These are phyloP conservation scores for Botrytis medusae DNA, from an alignment of 2,329 filamentous ascomycete genomes.

Conservation along the genomic window DNA sequence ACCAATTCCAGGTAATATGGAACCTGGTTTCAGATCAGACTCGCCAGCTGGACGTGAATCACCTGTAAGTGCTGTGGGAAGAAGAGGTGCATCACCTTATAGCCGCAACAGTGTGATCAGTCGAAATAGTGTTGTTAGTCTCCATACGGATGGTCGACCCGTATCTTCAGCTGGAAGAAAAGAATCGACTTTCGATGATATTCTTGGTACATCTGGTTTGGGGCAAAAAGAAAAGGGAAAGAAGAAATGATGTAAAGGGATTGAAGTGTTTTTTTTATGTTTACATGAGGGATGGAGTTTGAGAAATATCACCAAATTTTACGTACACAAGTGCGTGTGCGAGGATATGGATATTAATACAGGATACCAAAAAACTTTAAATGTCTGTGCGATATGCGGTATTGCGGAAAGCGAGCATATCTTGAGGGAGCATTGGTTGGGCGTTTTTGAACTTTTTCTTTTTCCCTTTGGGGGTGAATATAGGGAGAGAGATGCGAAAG, in stretches of 20 bases:
- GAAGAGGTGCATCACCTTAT: constrained; percentile 9
- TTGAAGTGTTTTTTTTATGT: not conserved
- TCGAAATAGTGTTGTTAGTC: not conserved
- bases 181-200: constrained; percentile 49
- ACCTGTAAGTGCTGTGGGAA: constrained; percentile 8
- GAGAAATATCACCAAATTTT: not conserved
- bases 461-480: not conserved
- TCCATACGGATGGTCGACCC: constrained; percentile 1
- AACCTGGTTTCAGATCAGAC: constrained; percentile 10
- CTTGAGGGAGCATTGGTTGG: not conserved
- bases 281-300: constrained; percentile 6
- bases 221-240: constrained; percentile 40
- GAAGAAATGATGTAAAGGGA: constrained; percentile 22
- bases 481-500: not conserved
- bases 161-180: constrained; percentile 15
- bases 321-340: not conserved
- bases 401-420: constrained; percentile 8
- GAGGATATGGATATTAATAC: not conserved
- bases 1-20: constrained; percentile 28
- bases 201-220: constrained; percentile 46
- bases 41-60: constrained; percentile 9
- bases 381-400: not conserved
- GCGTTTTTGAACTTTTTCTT: not conserved
- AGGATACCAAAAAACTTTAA: constrained; percentile 10
- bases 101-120: constrained; percentile 6